Evolutionary conservation across 148 eudicot genomes (phyloP), one percentile per base, ranked within the genome.

Genomic region (Heliamphora exappendiculata): DNA sequence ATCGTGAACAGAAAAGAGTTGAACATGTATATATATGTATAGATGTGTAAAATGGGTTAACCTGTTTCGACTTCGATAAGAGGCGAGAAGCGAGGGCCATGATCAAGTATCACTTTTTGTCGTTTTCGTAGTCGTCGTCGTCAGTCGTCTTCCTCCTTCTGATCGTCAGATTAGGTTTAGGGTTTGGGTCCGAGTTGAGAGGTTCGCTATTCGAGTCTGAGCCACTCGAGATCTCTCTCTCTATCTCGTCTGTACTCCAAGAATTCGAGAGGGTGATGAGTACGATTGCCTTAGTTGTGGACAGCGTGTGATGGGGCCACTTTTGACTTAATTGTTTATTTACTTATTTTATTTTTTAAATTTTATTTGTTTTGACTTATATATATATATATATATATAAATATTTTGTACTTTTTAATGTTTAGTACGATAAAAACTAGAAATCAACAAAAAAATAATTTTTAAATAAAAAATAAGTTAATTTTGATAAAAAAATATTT

Each of bases 41-140:
- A 55, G 19, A 45, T 37, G 71, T 79, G 72, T 42, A 31, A 28
- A 28, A 86, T 31, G 19, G 31, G 37, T 28, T 36, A 60, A 60
- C 91, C 86, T 84, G 91, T 78, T 81, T 88, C 70, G 91, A 86
- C 78, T 84, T 88, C 74, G 88, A 84, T 53, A 86, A 76, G 75
- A 88, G 55, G 19, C 91, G 89, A 74, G 89, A 84, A 62, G 88
- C 19, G 60, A 86, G 70, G 51, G 91, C 86, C 91, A 86, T 88
- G 75, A 72, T 72, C 75, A 24, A 26, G 9, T 42, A 24, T 55
- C 20, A n/a, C n/a, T n/a, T n/a, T n/a, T n/a, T n/a, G n/a, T n/a
- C 24, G 57, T 68, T 76, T 10, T 77, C 74, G 51, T 58, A 57
- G 72, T 44, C 26, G 5, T 75, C 63, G 7, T 64, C 73, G 36